A percentile compares a stretch with the other conserved stretches of the same genome.
These are phyloP conservation scores for Anacardium occidentale DNA, from an alignment of 345 rosid species.

Conservation along the genomic window DNA sequence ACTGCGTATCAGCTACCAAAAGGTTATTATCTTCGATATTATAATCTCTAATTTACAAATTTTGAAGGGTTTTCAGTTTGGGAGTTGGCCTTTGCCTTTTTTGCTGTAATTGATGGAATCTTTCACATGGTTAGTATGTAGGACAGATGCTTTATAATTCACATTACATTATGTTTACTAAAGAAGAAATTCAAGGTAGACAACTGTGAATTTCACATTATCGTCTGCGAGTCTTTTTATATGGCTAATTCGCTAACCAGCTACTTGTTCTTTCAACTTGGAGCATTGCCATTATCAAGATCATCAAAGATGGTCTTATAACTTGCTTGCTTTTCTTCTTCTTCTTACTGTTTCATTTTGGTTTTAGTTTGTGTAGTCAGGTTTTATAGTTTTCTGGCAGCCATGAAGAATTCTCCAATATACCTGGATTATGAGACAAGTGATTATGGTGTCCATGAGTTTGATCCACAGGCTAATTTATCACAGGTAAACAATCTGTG, in stretches of 20 bases:
- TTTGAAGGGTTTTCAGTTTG: conserved; percentile 18
- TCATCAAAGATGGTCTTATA: not conserved
- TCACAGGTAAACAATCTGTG: conserved; percentile 35
- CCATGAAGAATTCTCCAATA: conserved; percentile 30
- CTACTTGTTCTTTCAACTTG: not conserved
- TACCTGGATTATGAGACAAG: conserved; percentile 29
- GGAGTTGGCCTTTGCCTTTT: conserved; percentile 26
- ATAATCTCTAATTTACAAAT: conserved; percentile 4
- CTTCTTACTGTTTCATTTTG: not conserved
- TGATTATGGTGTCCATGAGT: conserved; percentile 38
- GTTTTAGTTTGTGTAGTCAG: not conserved
- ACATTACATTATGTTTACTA: not conserved
- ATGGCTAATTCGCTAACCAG: not conserved
- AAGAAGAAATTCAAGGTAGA: conserved; percentile 16
- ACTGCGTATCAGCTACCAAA: conserved; percentile 29
- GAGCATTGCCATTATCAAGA: not conserved
- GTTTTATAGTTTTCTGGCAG: conserved; percentile 19
- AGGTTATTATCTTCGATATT: conserved; percentile 13
- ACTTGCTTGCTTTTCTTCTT: not conserved
- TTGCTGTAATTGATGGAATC: conserved; percentile 12
- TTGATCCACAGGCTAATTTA: conserved; percentile 48
- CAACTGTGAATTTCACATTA: not conserved
- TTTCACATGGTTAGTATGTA: conserved; percentile 13
- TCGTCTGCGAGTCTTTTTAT: conserved; percentile 1
- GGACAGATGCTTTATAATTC: conserved; percentile 8